Percentiles rank a stretch among this genome's conserved stretches.
Conservation (phyloP, 1,139 yeast species). For the Kodamaea arcana region DNA sequence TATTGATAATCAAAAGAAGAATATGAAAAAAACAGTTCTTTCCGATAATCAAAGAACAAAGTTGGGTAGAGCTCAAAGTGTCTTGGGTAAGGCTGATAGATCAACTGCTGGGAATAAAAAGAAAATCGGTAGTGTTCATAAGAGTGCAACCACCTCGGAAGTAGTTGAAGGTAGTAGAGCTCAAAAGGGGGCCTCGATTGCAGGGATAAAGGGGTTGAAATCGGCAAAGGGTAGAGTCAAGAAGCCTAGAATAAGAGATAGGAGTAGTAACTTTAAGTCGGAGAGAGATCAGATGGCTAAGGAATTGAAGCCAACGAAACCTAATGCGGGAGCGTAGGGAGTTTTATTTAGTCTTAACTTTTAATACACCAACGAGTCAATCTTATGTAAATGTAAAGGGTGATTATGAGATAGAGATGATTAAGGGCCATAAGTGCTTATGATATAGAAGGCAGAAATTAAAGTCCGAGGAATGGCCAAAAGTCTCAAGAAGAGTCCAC, state of each 20-base stretch:
- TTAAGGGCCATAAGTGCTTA: too few species aligned
- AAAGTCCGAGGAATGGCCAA: too few species aligned
- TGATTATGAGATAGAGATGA: too few species aligned
- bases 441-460: too few species aligned
- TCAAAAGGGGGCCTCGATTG: constrained; percentile 56
- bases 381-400: too few species aligned
- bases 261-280: constrained; percentile 57
- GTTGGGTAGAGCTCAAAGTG: constrained; percentile 71
- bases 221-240: constrained; percentile 44
- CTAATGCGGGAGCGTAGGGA: too few species aligned
- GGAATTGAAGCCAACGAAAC: constrained; percentile 10
- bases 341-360: too few species aligned
- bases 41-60: constrained; percentile 68
- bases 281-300: constrained; percentile 25
- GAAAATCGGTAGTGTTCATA: constrained; percentile 1
- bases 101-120: constrained; percentile 52
- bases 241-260: constrained; percentile 65
- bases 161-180: constrained; percentile 80
- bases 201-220: constrained; percentile 54
- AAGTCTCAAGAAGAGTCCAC: too few species aligned
- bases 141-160: not conserved
- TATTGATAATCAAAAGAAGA: constrained; percentile 32
- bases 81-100: constrained; percentile 78
- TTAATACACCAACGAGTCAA: too few species aligned
- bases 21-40: constrained; percentile 25